These are phyloP conservation scores for Discostella stelligeroides DNA, from an alignment of 108 stramenopile genomes.

Conservation along the genomic window DNA sequence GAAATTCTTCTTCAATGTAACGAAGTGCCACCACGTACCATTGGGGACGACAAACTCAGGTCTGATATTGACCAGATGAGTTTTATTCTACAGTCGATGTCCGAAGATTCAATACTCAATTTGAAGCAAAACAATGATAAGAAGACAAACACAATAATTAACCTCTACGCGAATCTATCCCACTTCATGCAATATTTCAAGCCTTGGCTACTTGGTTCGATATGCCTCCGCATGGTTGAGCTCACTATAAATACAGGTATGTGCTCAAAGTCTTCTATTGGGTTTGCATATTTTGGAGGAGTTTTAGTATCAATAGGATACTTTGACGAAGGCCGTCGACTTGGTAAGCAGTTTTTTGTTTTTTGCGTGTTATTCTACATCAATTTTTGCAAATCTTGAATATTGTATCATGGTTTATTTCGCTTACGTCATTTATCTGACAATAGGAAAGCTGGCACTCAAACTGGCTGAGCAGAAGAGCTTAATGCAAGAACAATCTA, in stretches of 20 bases:
- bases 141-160: conserved; percentile 12
- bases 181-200: not conserved
- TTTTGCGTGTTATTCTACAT: not conserved
- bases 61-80: not conserved
- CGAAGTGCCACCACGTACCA: not conserved
- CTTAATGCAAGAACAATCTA: not conserved
- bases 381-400: not conserved
- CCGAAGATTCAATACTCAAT: conserved; percentile 15
- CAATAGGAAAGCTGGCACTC: conserved; percentile 6
- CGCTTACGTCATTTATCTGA: too few relatives aligned
- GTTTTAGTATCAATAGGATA: not conserved
- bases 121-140: conserved; percentile 1
- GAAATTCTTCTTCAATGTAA: not conserved
- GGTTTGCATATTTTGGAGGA: too few relatives aligned
- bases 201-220: not conserved
- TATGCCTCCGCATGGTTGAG: conserved; percentile 22
- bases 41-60: not conserved
- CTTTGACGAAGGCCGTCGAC: not conserved
- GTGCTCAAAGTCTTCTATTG: conserved; percentile 13
- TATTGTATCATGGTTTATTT: not conserved
- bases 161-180: conserved; percentile 14
- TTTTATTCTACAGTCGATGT: conserved; percentile 2
- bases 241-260: conserved; percentile 23
- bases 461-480: not conserved
- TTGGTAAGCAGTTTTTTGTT: not conserved